Base-by-base conservation (phyloP, 1,139 yeast genomes). In the Wickerhamomyces sp. region DNA sequence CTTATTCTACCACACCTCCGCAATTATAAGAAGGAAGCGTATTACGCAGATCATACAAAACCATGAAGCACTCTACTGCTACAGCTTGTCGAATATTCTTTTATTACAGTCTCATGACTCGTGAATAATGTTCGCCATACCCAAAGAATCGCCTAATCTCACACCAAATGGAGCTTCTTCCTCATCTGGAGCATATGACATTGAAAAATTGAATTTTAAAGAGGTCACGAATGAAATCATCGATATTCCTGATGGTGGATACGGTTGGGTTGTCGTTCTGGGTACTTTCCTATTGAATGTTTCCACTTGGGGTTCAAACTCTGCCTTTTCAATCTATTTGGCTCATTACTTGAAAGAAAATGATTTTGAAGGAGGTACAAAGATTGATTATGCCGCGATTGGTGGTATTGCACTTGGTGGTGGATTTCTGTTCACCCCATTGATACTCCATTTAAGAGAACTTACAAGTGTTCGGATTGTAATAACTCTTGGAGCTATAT, bases 271-370 rank as follows among this genome's bases (percentile, higher is more conserved):
- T 22, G 69, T 77, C 32, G 78, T 79, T 0, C 42, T 68, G 3
- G 70, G 78, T 33, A 68, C 69, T 6, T 64, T 73, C 63, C 55
- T 68, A 15, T 66, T 74, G 42, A 68, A 66, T 37, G 63, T 73
- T 39, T 59, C 75, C 17, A 72, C 84, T 2, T 81, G 89, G 89
- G 91, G 88, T 16, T 64, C 78, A 16, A 78, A 76, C 47, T 69
- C 85, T 2, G 54, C 44, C 3, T 49, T 38, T 31, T 83, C 86
- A 11, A 78, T 81, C 12, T 80, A 75, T 49, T 58, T 81, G 28
- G 71, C 72, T 30, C 72, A 68, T 48, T 81, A 78, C 49, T 54
- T 75, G 16, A 45, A 60, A 6, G 42, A 59, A 15, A 52, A 68
- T 39, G 55, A 61, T 7, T 79, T 77, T 42, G 64, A 68, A 3